phyloP scores from a whole-genome alignment of 2,329 filamentous ascomycete species.

The Colletotrichum sp. region DNA sequence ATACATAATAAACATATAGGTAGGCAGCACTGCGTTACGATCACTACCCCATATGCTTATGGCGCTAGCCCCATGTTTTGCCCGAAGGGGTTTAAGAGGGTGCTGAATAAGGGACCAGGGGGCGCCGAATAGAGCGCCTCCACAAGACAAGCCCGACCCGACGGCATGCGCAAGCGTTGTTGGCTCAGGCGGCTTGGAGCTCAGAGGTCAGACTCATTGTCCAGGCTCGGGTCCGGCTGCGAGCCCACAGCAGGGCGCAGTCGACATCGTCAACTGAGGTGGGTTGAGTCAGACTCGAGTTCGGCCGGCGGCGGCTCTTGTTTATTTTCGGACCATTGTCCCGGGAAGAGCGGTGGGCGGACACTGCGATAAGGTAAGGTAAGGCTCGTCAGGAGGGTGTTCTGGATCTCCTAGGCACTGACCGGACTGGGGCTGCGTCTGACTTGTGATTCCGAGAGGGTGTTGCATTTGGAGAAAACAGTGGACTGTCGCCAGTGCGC shows the following conservation, averaged over 20 bases:
- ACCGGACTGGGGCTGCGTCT: background rate
- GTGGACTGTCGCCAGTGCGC: slow-evolving; percentile 7
- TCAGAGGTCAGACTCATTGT: background rate
- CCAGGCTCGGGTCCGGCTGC: background rate
- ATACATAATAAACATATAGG: no score
- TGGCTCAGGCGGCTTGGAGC: background rate
- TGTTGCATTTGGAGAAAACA: background rate
- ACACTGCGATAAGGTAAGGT: background rate
- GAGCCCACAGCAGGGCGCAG: slow-evolving; percentile 18
- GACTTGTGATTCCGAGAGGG: background rate
- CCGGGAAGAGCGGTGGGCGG: slow-evolving; percentile 9
- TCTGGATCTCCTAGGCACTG: slow-evolving; percentile 6
- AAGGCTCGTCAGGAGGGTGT: background rate
- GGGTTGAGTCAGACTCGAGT: slow-evolving; percentile 14
- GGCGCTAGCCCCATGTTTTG: no score
- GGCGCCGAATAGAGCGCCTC: no score
- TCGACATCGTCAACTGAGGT: slow-evolving; percentile 4
- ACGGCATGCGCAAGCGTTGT: background rate
- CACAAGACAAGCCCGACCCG: background rate
- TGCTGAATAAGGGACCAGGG: no score
- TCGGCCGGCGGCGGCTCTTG: slow-evolving; percentile 12
- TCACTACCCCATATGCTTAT: no score
- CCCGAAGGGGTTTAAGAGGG: no score
- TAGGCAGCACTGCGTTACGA: no score
- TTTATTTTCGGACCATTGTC: slow-evolving; percentile 16